Evolutionary conservation across 148 eudicot genomes (phyloP).

Genomic region (Bassia scoparia): DNA sequence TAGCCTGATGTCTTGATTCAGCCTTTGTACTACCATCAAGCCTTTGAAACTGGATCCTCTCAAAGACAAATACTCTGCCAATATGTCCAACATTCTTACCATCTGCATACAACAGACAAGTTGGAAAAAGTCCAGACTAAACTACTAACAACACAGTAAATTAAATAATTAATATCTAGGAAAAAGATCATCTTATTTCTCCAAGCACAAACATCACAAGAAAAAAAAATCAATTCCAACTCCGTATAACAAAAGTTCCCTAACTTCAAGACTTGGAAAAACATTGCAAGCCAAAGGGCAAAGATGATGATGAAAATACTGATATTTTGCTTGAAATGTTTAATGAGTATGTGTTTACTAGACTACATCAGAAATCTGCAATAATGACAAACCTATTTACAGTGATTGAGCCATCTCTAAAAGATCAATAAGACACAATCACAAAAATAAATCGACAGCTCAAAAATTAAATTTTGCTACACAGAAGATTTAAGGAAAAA

Average conservation of each 20-base stretch:
- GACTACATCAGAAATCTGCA: not conserved
- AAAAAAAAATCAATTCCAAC: not conserved
- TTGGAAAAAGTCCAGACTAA: not conserved
- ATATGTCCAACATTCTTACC: slow-evolving; percentile 96
- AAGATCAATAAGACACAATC: not conserved
- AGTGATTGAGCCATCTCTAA: not conserved
- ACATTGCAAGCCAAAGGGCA: not conserved
- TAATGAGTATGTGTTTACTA: not conserved
- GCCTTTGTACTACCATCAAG: slow-evolving; percentile 99
- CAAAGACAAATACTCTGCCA: slow-evolving; percentile 91
- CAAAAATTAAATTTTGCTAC: not conserved
- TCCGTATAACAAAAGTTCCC: not conserved
- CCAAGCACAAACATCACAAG: not conserved
- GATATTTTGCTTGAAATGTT: not conserved
- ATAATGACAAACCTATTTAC: not conserved
- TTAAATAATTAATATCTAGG: not conserved
- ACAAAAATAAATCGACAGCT: not conserved
- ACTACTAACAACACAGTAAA: not conserved
- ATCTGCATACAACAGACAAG: slow-evolving; percentile 46
- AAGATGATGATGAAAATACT: not conserved
- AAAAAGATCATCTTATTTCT: not conserved
- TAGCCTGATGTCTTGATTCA: slow-evolving; percentile 96
- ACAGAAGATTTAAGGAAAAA: slow-evolving; percentile 7
- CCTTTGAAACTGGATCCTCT: slow-evolving; percentile 94
- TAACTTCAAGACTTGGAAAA: not conserved